phyloP scores from a whole-genome alignment of 768 basidiomycete species.

The Ephemerocybe angulata region DNA sequence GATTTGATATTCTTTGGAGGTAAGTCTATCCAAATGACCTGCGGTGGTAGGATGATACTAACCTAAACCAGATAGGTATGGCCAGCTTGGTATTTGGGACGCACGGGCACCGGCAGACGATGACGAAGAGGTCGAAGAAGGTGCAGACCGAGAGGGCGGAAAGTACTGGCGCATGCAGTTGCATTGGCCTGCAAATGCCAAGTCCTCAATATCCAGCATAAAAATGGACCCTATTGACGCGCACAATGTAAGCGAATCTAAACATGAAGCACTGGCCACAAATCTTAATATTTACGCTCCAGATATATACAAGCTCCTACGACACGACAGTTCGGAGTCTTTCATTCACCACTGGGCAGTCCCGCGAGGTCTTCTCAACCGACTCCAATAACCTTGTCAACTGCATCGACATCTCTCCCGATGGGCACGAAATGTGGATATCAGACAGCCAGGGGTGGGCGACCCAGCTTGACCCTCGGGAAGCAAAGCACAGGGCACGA shows the following conservation, averaged over 20 bases:
- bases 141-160: slow-evolving; percentile 53
- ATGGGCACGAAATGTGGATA: slow-evolving; percentile 81
- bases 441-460: slow-evolving; percentile 69
- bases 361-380: slow-evolving; percentile 63
- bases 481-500: slow-evolving; percentile 49
- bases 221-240: slow-evolving; percentile 75
- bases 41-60: not conserved
- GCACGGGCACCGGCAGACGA: slow-evolving; percentile 69
- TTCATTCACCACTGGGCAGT: slow-evolving; percentile 69
- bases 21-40: slow-evolving; percentile 21
- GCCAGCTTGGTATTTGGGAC: slow-evolving; percentile 84
- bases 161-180: slow-evolving; percentile 76
- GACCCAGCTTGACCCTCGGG: slow-evolving; percentile 74
- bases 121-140: slow-evolving; percentile 42
- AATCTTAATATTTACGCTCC: not conserved
- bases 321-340: slow-evolving; percentile 74
- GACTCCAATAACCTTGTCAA: slow-evolving; percentile 67
- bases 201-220: slow-evolving; percentile 75
- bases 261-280: not conserved
- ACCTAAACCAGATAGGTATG: slow-evolving; percentile 66
- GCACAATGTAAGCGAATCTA: slow-evolving; percentile 51
- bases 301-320: slow-evolving; percentile 82
- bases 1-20: slow-evolving; percentile 89
- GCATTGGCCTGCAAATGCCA: slow-evolving; percentile 80
- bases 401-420: slow-evolving; percentile 65